A percentile compares a stretch with the other conserved stretches of the same genome.
Conservation (phyloP, 805 yeast species). For the Cyberlindnera sargentensis region DNA sequence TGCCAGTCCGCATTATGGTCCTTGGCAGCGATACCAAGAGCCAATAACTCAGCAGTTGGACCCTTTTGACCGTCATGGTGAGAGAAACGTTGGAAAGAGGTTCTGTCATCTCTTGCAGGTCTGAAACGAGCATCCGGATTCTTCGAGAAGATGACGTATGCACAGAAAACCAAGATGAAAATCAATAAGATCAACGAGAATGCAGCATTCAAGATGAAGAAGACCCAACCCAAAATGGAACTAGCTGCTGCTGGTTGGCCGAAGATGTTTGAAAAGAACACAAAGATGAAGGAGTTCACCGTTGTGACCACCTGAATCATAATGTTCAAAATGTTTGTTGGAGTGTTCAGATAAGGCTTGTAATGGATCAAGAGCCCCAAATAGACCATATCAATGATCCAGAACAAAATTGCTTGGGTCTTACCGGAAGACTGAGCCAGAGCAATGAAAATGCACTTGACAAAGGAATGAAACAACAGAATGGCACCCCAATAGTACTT, state of each 20-base stretch:
- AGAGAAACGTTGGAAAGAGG: slow-evolving; percentile 63
- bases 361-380: slow-evolving; percentile 53
- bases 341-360: slow-evolving; percentile 74
- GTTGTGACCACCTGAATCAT: slow-evolving; percentile 65
- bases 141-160: slow-evolving; percentile 60
- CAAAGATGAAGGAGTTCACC: slow-evolving; percentile 74
- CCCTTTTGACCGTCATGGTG: slow-evolving; percentile 24
- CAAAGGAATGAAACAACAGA: slow-evolving; percentile 48
- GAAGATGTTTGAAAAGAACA: slow-evolving; percentile 80
- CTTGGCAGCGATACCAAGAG: slow-evolving; percentile 76
- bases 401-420: slow-evolving; percentile 71
- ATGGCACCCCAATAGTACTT: slow-evolving; percentile 81
- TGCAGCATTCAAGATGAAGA: slow-evolving; percentile 84
- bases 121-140: slow-evolving; percentile 86
- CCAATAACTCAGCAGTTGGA: slow-evolving; percentile 49
- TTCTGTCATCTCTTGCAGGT: slow-evolving; percentile 88
- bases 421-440: slow-evolving; percentile 78
- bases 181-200: slow-evolving; percentile 70
- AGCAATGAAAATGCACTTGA: slow-evolving; percentile 68
- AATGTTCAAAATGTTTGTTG: slow-evolving; percentile 74
- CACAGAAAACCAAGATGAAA: slow-evolving; percentile 58
- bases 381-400: slow-evolving; percentile 68
- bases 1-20: slow-evolving; percentile 77
- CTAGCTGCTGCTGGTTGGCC: slow-evolving; percentile 73
- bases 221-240: slow-evolving; percentile 88